Percentiles rank a stretch among this genome's conserved stretches.
phyloP scores from a whole-genome alignment of 805 yeast species.

The Candida lessepsii region DNA sequence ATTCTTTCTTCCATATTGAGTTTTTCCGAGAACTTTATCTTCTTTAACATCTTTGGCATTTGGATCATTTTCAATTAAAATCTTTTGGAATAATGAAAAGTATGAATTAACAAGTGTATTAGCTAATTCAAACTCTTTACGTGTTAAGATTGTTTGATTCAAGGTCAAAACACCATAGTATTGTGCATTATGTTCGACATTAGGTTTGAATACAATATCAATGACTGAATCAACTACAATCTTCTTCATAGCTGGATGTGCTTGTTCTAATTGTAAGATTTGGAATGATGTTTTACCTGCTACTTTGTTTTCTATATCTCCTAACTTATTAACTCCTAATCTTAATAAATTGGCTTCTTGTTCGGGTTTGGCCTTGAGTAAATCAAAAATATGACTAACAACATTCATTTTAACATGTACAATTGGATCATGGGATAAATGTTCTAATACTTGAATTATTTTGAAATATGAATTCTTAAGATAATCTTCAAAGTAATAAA shows the following conservation, averaged over 20 bases:
- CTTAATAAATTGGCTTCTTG: constrained; percentile 90
- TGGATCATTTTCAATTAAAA: constrained; percentile 65
- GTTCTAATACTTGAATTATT: constrained; percentile 74
- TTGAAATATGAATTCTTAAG: constrained; percentile 74
- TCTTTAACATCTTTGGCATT: constrained; percentile 40
- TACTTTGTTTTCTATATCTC: constrained; percentile 89
- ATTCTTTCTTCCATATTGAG: constrained; percentile 54
- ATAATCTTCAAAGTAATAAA: constrained; percentile 87
- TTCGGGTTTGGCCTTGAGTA: constrained; percentile 85
- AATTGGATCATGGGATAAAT: constrained; percentile 85
- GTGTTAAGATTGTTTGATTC: constrained; percentile 87
- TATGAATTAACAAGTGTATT: constrained; percentile 81
- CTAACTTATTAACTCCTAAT: constrained; percentile 89
- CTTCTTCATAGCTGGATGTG: constrained; percentile 93
- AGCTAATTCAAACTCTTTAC: constrained; percentile 76
- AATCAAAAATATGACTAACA: constrained; percentile 72
- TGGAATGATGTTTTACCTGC: constrained; percentile 84
- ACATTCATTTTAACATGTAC: constrained; percentile 80
- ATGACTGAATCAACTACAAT: constrained; percentile 76
- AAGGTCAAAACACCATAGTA: constrained; percentile 86
- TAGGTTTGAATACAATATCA: constrained; percentile 74
- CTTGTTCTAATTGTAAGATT: constrained; percentile 76
- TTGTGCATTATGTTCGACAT: constrained; percentile 76
- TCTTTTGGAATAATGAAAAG: constrained; percentile 80
- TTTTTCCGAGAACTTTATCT: constrained; percentile 47